phyloP scores from a whole-genome alignment of 1,139 yeast species.

The Ogataea hybrid region DNA sequence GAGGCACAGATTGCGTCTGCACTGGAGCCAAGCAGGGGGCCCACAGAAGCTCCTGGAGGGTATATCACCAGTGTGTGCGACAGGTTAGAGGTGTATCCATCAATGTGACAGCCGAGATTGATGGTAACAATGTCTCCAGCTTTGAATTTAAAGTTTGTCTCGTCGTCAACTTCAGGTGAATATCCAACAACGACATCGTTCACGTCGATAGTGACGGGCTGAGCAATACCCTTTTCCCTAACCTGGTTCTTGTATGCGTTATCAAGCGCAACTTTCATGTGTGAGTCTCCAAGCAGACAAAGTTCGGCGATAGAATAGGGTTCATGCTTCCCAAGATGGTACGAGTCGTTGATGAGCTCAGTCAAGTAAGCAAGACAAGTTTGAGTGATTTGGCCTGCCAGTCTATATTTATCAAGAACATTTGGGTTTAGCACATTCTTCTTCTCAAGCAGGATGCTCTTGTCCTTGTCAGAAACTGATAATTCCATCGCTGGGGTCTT shows the following conservation, averaged over 20 bases:
- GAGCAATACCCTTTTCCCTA: slow-evolving; percentile 83
- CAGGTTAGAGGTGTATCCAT: slow-evolving; percentile 86
- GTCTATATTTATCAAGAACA: slow-evolving; percentile 76
- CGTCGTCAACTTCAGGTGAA: slow-evolving; percentile 83
- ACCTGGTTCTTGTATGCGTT: slow-evolving; percentile 55
- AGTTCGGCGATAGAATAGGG: slow-evolving; percentile 67
- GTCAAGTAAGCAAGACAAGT: slow-evolving; percentile 70
- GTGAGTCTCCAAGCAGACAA: slow-evolving; percentile 79
- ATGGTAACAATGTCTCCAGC: slow-evolving; percentile 87
- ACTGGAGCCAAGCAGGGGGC: slow-evolving; percentile 77
- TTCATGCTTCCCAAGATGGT: slow-evolving; percentile 52
- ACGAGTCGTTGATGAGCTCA: slow-evolving; percentile 66
- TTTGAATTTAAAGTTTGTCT: slow-evolving; percentile 46
- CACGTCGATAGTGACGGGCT: slow-evolving; percentile 86
- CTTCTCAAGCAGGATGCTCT: slow-evolving; percentile 69
- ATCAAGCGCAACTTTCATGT: slow-evolving; percentile 54
- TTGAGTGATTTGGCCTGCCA: slow-evolving; percentile 91
- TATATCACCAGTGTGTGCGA: slow-evolving; percentile 86
- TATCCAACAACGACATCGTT: slow-evolving; percentile 77
- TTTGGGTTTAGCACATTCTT: slow-evolving; percentile 64
- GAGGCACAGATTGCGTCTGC: slow-evolving; percentile 93
- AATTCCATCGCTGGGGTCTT: slow-evolving; percentile 25
- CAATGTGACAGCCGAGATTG: slow-evolving; percentile 85
- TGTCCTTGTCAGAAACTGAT: slow-evolving; percentile 43
- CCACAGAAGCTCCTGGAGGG: slow-evolving; percentile 55